Conservation (phyloP, 148 eudicot genomes). For the Vaccinium vitisidaea region DNA sequence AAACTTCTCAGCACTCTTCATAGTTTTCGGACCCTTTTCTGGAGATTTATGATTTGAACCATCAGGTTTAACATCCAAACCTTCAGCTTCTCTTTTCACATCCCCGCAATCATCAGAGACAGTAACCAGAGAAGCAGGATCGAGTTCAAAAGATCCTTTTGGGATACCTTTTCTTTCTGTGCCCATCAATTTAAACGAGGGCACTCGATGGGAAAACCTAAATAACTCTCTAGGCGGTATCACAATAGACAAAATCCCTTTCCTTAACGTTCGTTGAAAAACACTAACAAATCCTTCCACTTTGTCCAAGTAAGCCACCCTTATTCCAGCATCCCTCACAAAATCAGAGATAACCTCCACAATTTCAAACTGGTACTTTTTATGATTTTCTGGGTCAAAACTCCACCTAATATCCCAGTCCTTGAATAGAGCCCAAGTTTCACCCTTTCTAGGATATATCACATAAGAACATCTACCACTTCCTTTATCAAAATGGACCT, state of each 20-base stretch:
- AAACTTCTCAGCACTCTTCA: conserved; percentile 7
- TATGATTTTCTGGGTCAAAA: conserved; percentile 29
- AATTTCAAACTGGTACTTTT: conserved; percentile 31
- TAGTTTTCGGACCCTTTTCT: neutral
- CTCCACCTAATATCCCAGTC: conserved; percentile 46
- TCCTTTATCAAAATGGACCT: conserved; percentile 29
- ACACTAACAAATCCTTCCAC: conserved; percentile 40
- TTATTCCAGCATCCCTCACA: conserved; percentile 20
- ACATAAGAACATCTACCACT: conserved; percentile 16
- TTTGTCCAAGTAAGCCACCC: conserved; percentile 36
- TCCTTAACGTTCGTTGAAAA: conserved; percentile 18
- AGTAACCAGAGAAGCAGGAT: conserved; percentile 35
- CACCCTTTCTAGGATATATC: conserved; percentile 42
- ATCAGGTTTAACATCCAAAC: neutral
- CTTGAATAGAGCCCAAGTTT: conserved; percentile 46
- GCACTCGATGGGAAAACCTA: conserved; percentile 44
- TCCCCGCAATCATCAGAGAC: conserved; percentile 15
- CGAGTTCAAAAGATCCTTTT: conserved; percentile 41
- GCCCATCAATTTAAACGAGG: conserved; percentile 33
- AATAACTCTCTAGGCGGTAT: conserved; percentile 28
- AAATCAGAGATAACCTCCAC: conserved; percentile 42
- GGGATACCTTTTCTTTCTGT: conserved; percentile 38
- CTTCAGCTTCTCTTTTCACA: conserved; percentile 16
- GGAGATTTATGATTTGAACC: conserved; percentile 14
- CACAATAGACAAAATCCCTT: conserved; percentile 4